Evolutionary conservation across 1,284 basidiomycete genomes (phyloP), one percentile per base, ranked within the genome.

Genomic region (Trichosporon sp.): DNA sequence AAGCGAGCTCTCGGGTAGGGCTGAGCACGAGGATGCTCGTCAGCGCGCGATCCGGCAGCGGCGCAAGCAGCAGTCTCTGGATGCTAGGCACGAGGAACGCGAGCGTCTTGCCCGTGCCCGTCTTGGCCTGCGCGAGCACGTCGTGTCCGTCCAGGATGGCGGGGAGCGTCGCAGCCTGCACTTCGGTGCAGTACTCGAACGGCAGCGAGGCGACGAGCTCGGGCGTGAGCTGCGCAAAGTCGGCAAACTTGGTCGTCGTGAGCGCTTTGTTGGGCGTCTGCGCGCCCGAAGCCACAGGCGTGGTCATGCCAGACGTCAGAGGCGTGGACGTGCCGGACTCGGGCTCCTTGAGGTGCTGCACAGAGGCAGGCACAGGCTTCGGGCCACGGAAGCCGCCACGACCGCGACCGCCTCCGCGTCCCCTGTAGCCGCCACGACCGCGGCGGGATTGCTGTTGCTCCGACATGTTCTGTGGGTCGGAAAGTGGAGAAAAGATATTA

Each of bases 31-130:
- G 73, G 31, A 77, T 70, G 14, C 72, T 73, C n/a, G 78, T 79
- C 27, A 61, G 54, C 1, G 19, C 5, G 44, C 49, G 68, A 33
- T 67, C 59, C 4, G 71, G 66, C 6, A 71, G 60, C 10, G 66
- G 66, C 11, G 70, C 60, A 14, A 69, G 61, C 63, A 80, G 69
- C 31, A 84, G 70, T 13, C 71, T 72, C 67, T 83, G 79, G 49
- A 84, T 76, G 7, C 81, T 73, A 3, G 84, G 83, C 8, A 84
- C 73, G 59, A 84, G 78, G 75, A 84, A 85, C 21, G 82, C 83
- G 16, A 84, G 71, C 10, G 84, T 85, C 72, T 84, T 84, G 57
- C 84, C 84, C 1, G 83, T 84, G 23, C 83, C 84, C 0, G 83
- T 84, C 70, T 83, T 83, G 49, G 83, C 83, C 70, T 84, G 82